Conservation (phyloP, 345 rosid genomes). For the Moricandia arvensis region DNA sequence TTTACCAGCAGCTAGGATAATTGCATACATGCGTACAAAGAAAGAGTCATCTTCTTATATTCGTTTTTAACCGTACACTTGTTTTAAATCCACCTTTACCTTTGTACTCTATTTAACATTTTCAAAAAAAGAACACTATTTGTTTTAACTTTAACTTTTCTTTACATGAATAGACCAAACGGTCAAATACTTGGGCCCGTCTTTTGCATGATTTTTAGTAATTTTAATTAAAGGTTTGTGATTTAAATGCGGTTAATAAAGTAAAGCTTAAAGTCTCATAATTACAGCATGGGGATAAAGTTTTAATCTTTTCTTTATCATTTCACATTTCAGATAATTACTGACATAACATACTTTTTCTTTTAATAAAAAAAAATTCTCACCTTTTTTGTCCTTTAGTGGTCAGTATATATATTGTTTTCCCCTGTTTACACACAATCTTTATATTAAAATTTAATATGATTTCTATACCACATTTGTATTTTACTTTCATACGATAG, state of each 20-base stretch:
- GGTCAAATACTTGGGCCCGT: constrained; percentile 44
- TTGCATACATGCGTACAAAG: constrained; percentile 41
- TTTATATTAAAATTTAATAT: background rate
- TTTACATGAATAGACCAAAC: constrained; percentile 38
- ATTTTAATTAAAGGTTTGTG: constrained; percentile 4
- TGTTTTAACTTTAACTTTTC: constrained; percentile 36
- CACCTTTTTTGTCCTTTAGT: constrained; percentile 34
- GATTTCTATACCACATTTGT: background rate
- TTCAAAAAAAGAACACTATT: background rate
- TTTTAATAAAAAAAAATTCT: background rate
- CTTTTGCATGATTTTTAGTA: constrained; percentile 36
- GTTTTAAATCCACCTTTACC: constrained; percentile 24
- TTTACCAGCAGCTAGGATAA: constrained; percentile 35
- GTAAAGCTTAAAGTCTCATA: constrained; percentile 39
- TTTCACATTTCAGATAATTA: constrained; percentile 39
- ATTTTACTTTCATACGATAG: background rate
- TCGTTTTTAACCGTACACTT: constrained; percentile 20
- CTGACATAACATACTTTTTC: constrained; percentile 30
- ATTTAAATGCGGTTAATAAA: constrained; percentile 31
- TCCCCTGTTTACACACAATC: constrained; percentile 20
- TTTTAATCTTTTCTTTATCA: background rate
- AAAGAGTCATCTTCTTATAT: constrained; percentile 39
- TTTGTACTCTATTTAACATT: constrained; percentile 10
- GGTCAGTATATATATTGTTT: constrained; percentile 22
- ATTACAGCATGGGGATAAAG: constrained; percentile 40